phyloP scores from a whole-genome alignment of 1,139 yeast species.

The Sugiyamaella sp. region DNA sequence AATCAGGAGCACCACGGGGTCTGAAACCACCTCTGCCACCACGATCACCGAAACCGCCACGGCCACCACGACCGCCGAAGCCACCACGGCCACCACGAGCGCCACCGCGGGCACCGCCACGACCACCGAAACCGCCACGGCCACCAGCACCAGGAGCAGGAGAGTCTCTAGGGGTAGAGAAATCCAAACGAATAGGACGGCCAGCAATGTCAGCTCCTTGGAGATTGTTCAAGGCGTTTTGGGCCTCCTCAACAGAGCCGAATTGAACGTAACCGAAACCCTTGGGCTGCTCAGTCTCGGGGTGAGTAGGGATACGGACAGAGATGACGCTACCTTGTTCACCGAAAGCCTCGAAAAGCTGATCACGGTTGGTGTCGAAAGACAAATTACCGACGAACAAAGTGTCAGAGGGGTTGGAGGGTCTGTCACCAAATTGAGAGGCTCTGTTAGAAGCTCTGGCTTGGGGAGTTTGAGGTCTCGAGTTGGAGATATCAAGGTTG shows the following conservation, averaged over 20 bases:
- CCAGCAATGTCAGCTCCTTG: conserved; percentile 90
- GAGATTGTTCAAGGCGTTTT: conserved; percentile 82
- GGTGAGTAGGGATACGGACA: conserved; percentile 96
- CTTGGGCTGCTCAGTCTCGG: conserved; percentile 98
- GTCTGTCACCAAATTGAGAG: conserved; percentile 82
- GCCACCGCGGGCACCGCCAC: conserved; percentile 43
- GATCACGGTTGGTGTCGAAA: conserved; percentile 83
- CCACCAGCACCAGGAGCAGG: conserved; percentile 48
- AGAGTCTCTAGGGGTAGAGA: conserved; percentile 82
- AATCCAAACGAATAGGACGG: conserved; percentile 94
- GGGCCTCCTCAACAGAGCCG: conserved; percentile 83
- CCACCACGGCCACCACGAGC: conserved; percentile 41
- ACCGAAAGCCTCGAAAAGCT: conserved; percentile 69
- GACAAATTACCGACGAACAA: conserved; percentile 94
- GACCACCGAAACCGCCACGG: conserved; percentile 36
- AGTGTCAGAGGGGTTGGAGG: conserved; percentile 92
- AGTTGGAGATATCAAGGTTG: conserved; percentile 88
- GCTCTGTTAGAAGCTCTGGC: conserved; percentile 70
- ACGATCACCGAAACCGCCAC: conserved; percentile 29
- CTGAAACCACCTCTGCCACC: conserved; percentile 36
- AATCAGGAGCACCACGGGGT: conserved; percentile 33
- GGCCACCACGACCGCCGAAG: conserved; percentile 38
- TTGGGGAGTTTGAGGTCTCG: conserved; percentile 65
- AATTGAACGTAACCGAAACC: conserved; percentile 98
- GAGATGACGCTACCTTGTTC: conserved; percentile 80